Conservation (phyloP, 2,329 filamentous ascomycete genomes). For the Pezicula rhizophila region DNA sequence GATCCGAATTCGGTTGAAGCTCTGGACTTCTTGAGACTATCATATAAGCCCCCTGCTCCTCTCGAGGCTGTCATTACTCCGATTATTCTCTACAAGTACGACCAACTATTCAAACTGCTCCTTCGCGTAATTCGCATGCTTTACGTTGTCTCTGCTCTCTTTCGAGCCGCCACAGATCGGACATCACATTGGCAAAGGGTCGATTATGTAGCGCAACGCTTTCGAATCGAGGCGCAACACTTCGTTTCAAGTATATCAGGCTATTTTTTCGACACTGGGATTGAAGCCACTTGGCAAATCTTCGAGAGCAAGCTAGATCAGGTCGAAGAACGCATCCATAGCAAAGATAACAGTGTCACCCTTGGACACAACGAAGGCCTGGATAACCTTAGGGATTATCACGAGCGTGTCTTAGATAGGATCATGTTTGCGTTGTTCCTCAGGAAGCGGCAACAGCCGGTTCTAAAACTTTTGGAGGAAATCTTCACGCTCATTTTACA, state of each 20-base stretch:
- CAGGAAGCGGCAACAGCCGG: slow-evolving; percentile 66
- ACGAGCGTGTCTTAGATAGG: slow-evolving; percentile 67
- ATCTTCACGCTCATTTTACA: slow-evolving; percentile 68
- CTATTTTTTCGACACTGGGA: slow-evolving; percentile 76
- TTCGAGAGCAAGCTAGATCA: slow-evolving; percentile 62
- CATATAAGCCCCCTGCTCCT: slow-evolving; percentile 71
- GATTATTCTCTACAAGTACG: slow-evolving; percentile 69
- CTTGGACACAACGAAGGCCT: slow-evolving; percentile 52
- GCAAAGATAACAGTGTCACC: slow-evolving; percentile 29
- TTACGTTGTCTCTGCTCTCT: slow-evolving; percentile 64
- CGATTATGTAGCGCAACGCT: slow-evolving; percentile 35
- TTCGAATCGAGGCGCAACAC: slow-evolving; percentile 72
- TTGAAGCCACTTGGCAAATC: slow-evolving; percentile 64
- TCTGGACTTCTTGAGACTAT: slow-evolving; percentile 84
- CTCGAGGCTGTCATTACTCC: slow-evolving; percentile 70
- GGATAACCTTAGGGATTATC: slow-evolving; percentile 59
- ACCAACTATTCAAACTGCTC: slow-evolving; percentile 74
- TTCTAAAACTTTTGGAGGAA: slow-evolving; percentile 67
- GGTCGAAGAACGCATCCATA: slow-evolving; percentile 52
- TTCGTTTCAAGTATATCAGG: slow-evolving; percentile 68
- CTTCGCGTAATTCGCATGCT: slow-evolving; percentile 73
- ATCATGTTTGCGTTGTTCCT: slow-evolving; percentile 71
- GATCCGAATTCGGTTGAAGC: slow-evolving; percentile 78
- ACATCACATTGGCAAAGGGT: slow-evolving; percentile 17
- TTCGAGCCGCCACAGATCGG: slow-evolving; percentile 46